phyloP scores from a whole-genome alignment of 495 filamentous ascomycete genomes.

The Margaritispora aquatica region DNA sequence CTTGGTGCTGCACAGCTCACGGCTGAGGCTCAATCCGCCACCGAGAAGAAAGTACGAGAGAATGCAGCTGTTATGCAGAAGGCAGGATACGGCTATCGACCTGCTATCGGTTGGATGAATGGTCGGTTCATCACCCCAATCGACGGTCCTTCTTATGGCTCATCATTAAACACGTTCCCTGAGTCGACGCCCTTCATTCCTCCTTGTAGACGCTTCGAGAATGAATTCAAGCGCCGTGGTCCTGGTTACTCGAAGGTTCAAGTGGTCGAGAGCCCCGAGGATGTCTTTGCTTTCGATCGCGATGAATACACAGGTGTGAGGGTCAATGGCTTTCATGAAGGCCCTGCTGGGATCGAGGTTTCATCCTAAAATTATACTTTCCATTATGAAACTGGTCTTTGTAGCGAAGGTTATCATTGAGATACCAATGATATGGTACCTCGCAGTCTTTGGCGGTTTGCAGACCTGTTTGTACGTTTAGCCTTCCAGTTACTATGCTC shows the following conservation, averaged over 20 bases:
- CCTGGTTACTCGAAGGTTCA: slow-evolving; percentile 1
- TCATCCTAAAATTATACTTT: not conserved
- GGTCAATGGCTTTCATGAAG: not conserved
- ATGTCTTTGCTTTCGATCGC: not conserved
- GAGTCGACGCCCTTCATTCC: not conserved
- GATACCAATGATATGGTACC: too few relatives aligned
- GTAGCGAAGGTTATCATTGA: too few relatives aligned
- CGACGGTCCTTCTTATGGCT: slow-evolving; percentile 5
- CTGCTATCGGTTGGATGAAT: slow-evolving; percentile 4
- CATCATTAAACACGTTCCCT: not conserved
- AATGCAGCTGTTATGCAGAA: slow-evolving; percentile 1
- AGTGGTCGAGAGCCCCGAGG: slow-evolving; percentile 3
- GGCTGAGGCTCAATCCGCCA: not conserved
- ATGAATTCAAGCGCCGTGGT: not conserved
- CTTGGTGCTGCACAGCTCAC: slow-evolving; percentile 1
- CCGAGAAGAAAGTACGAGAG: slow-evolving; percentile 7
- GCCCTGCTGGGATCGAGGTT: not conserved
- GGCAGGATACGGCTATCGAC: slow-evolving; percentile 2
- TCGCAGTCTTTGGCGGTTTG: too few relatives aligned
- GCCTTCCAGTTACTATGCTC: too few relatives aligned
- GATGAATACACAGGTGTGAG: not conserved
- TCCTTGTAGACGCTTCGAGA: slow-evolving; percentile 1
- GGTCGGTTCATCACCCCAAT: not conserved
- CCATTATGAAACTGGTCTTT: too few relatives aligned
- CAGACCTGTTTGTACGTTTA: too few relatives aligned